Evolutionary conservation across 179 eudicot species (phyloP), one percentile per base, ranked within the genome.

Genomic region (Patellifolia procumbens): DNA sequence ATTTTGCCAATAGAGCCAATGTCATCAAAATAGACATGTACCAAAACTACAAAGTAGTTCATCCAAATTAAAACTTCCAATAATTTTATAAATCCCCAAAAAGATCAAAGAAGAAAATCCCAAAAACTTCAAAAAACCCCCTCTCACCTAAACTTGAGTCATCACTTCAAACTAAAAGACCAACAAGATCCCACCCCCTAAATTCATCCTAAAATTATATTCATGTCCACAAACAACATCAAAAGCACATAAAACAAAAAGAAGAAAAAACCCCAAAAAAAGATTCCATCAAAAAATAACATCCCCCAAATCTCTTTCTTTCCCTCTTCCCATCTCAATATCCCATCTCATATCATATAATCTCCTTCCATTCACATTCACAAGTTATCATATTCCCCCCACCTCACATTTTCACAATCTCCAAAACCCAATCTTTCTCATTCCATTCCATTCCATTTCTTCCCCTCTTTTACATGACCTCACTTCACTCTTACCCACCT

Each of bases 161-260:
- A 28, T 22, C 61, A 56, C 15, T 24, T 59, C 19, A 12, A 26
- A 28, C 34, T 26, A 34, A 26, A 29, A n/a, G n/a, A 59, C 64
- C 59, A 53, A 59, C 64, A 59, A 26, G 4, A 26, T 26, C 64
- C 35, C n/a, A n/a, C n/a, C 26, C 34, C 64, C 64, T 3, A 59
- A 59, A 59, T 7, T 28, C 28, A 60, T 10, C 12, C 12, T n/a
- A 15, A 13, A 51, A 16, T 16, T 3, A 6, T 7, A 55, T 55
- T 22, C 60, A 20, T 20, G 24, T 32, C 67, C 19, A 62, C 24
- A 62, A 34, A 34, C 32, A 62, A 34, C 68, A 17, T 63, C 43
- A 63, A 63, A 63, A 31, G 68, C 15, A 63, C 45, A 63, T 63
- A 63, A 63, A 63, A 68, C 72, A 68, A 68, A 68, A 67, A 68